Evolutionary conservation across 1,284 basidiomycete genomes (phyloP), one percentile per base, ranked within the genome.

Genomic region (Caloboletus inedulis): DNA sequence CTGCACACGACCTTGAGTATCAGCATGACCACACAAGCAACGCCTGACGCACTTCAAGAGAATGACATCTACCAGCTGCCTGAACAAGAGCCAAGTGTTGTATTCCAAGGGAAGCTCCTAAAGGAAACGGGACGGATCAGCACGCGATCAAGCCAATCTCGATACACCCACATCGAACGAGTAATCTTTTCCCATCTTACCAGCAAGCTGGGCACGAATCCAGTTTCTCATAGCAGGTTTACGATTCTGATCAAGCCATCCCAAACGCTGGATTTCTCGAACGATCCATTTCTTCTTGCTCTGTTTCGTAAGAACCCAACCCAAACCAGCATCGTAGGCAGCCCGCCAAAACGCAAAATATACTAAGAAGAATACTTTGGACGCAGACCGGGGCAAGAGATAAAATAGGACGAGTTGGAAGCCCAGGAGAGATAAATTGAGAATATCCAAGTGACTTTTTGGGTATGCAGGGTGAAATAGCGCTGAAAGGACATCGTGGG

Each of bases 261-360:
- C 95, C 42, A 85, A 73, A 14, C 78, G 74, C 54, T 89, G 83
- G 4, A 98, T 80, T 56, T 88, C 82, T 30, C 84, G 78, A 43
- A 98, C 92, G 60, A 99, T 91, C 89, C 91, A 98, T 63, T 84
- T 88, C 72, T 83, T 85, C 74, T 96, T 94, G 75, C 90, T 94
- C 74, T 99, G 96, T 66, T 90, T 88, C 19, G 93, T 93, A 50
- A 99, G 78, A 8, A 98, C 81, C 85, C 89, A 97, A 0, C 95
- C 96, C 46, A 99, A 81, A 0, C 96, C 96, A 43, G 81, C 87
- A 69, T 99, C 93, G 71, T 99, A 99, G 10, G 91, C 87, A 8
- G 82, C 80, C 12, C 96, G 79, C 94, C 95, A 99, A 69, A 98
- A 93, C 13, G 85, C 84, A 69, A 99, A 98, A 73, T 92, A 93